Base-by-base conservation (phyloP, 108 stramenopile genomes). In the Skeletonema grethae region DNA sequence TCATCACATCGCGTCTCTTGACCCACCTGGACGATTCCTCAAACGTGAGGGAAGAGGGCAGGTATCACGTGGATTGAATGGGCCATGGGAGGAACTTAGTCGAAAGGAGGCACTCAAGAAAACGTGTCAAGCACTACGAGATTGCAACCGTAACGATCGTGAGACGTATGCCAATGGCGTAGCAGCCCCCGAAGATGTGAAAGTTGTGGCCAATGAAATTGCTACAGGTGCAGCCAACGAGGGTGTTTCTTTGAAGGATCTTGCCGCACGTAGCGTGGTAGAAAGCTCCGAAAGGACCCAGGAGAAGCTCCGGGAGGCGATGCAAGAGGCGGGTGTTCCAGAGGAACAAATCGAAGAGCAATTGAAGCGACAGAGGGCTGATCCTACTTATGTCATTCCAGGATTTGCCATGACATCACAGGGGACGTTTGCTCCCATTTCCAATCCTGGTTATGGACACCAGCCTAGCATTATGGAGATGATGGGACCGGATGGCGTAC, bases 11-110 rank as follows among this genome's bases (percentile, higher is more conserved):
- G 30, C 73, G 38, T 50, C 38, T 12, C 76, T 94, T 16, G 71
- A 90, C 43, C 93, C 93, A 18, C 90, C 93, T 2, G 93, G 93
- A 15, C 67, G 93, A 20, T 94, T 94, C 69, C 80, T 94, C 53
- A 88, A 88, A 65, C 72, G 90, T 9, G 75, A 77, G 62, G 85
- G 88, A 8, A 57, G 79, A 5, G 82, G 81, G 0, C 82, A 82
- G 30, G 74, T 76, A 3, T 69, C 76, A 24, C 82, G 88, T 10
- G 89, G 89, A 18, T 77, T 89, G n/a, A 72, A 80, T 36, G 90
- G 89, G 2, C 87, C 87, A 24, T 91, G 90, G 90, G 89, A 88
- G 69, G 83, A 85, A 62, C 80, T 94, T 7, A 85, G 63, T 38
- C 65, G 76, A 8, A 46, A 66, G 45, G 89, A 89, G 39, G 73